A percentile compares a stretch with the other conserved stretches of the same genome.
Evolutionary conservation across 164 flowering plant species (phyloP).

Genomic region (Kalanchoe fedtschenkoi): DNA sequence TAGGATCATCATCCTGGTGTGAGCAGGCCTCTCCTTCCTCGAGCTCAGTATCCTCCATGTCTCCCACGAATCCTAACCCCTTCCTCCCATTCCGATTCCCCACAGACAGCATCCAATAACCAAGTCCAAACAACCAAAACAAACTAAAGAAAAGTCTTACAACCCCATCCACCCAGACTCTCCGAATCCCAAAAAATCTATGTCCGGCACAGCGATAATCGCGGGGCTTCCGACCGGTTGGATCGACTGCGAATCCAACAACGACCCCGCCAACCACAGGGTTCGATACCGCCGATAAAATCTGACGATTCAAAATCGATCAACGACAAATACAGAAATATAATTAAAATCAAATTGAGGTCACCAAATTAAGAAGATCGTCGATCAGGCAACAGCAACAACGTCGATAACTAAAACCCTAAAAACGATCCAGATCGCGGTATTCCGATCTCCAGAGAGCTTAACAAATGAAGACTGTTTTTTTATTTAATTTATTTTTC

Average conservation of each 20-base stretch:
- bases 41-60: slow-evolving; percentile 77
- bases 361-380: neutral
- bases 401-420: neutral
- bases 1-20: slow-evolving; percentile 27
- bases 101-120: neutral
- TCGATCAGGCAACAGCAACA: neutral
- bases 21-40: slow-evolving; percentile 93
- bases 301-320: neutral
- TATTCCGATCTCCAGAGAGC: slow-evolving; percentile 1
- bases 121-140: neutral
- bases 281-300: neutral
- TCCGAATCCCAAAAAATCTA: too few species aligned
- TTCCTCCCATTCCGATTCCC: slow-evolving; percentile 60
- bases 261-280: neutral
- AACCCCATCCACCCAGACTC: too few species aligned
- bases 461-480: neutral
- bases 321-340: neutral
- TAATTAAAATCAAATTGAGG: neutral
- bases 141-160: too few species aligned
- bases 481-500: neutral
- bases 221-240: neutral
- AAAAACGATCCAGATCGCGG: neutral
- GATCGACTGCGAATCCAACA: neutral
- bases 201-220: neutral
- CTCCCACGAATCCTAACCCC: slow-evolving; percentile 44